phyloP scores from a whole-genome alignment of 1,284 basidiomycete genomes.

The Afroboletus lepidellus region DNA sequence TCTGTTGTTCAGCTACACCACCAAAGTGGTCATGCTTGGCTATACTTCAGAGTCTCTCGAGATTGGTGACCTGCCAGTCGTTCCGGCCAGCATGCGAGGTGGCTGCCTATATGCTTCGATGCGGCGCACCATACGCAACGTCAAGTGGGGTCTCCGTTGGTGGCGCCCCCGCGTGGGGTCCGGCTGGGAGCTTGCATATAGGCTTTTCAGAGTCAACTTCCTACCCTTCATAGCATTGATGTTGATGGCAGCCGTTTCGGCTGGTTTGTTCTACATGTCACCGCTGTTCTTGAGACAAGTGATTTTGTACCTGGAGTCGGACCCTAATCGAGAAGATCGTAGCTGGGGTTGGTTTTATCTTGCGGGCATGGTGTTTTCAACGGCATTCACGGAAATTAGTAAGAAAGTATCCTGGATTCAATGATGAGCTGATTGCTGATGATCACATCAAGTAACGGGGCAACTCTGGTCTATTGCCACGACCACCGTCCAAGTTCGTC shows the following conservation, averaged over 20 bases:
- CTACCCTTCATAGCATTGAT: slow-evolving; percentile 44
- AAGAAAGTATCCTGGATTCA: slow-evolving; percentile 24
- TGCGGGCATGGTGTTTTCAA: slow-evolving; percentile 65
- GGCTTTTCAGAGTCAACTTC: slow-evolving; percentile 55
- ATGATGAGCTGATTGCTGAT: slow-evolving; percentile 4
- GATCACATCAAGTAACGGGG: slow-evolving; percentile 32
- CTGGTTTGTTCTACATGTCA: slow-evolving; percentile 75
- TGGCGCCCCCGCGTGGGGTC: slow-evolving; percentile 45
- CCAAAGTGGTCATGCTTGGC: slow-evolving; percentile 80
- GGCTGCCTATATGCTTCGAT: slow-evolving; percentile 47
- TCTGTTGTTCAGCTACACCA: slow-evolving; percentile 76
- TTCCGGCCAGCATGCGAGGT: slow-evolving; percentile 70
- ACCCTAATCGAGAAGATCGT: slow-evolving; percentile 49
- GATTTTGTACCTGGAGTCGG: slow-evolving; percentile 72
- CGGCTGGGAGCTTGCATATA: slow-evolving; percentile 63
- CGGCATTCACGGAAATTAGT: slow-evolving; percentile 61
- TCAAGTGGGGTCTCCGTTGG: slow-evolving; percentile 38
- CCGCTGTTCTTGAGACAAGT: slow-evolving; percentile 73
- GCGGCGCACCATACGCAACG: slow-evolving; percentile 36
- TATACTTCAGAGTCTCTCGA: slow-evolving; percentile 72
- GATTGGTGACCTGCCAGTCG: slow-evolving; percentile 81
- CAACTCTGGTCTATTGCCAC: slow-evolving; percentile 75
- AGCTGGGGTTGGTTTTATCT: slow-evolving; percentile 77
- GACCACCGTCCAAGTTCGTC: slow-evolving; percentile 67
- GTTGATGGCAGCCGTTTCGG: slow-evolving; percentile 58